Conservation (phyloP, 164 flowering plant species). For the Tinospora cordifolia region DNA sequence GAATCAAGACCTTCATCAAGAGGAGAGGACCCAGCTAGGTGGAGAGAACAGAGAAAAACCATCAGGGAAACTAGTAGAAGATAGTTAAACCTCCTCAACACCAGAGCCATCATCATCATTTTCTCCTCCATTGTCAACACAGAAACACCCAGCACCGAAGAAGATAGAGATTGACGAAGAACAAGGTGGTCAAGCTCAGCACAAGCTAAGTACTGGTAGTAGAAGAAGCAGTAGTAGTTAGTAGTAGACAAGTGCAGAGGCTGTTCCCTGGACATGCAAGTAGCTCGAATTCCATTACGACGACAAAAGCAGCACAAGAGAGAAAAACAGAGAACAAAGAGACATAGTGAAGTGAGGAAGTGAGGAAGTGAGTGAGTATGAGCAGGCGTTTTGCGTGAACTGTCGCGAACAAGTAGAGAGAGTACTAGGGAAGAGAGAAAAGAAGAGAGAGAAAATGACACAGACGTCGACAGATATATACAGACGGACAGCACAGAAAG, state of each 20-base stretch:
- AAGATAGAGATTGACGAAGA: background rate
- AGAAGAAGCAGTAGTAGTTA: background rate
- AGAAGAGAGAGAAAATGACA: conserved; percentile 13
- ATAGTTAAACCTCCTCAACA: background rate
- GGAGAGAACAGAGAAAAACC: conserved; percentile 18
- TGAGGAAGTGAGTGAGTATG: conserved; percentile 2
- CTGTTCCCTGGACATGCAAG: background rate
- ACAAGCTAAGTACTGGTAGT: background rate
- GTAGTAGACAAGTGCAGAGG: background rate
- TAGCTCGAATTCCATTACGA: background rate
- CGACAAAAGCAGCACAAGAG: background rate
- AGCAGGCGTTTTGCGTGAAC: conserved; percentile 83
- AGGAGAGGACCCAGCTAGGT: conserved; percentile 33
- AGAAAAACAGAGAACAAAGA: conserved; percentile 10
- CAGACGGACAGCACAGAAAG: no score
- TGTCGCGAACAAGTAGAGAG: conserved; percentile 24
- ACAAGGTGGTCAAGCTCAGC: no score
- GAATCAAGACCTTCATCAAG: conserved; percentile 35
- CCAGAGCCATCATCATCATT: background rate
- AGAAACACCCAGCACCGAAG: background rate
- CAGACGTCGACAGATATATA: no score
- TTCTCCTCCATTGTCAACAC: conserved; percentile 10
- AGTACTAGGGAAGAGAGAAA: conserved; percentile 20
- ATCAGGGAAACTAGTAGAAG: conserved; percentile 8
- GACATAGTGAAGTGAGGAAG: conserved; percentile 8